A percentile compares a stretch with the other conserved stretches of the same genome.
Conservation (phyloP, 116 monocot genomes). For the Iris pallida region DNA sequence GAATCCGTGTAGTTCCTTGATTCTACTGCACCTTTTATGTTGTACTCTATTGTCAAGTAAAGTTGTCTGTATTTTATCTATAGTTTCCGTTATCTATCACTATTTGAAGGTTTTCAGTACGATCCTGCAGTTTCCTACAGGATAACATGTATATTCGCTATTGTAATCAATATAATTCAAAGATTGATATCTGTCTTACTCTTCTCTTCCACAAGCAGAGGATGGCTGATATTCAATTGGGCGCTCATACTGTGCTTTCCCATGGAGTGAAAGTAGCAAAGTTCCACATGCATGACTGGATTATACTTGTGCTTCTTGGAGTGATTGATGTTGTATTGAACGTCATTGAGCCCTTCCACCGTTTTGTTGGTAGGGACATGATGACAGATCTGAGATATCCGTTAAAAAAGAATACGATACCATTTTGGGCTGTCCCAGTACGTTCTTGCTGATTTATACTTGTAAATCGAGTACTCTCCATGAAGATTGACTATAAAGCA, state of each 20-base stretch:
- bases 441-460: conserved; percentile 4
- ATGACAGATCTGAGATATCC: conserved; percentile 73
- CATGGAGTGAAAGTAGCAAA: conserved; percentile 47
- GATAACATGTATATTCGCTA: too few relatives aligned
- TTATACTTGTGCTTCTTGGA: conserved; percentile 48
- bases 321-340: conserved; percentile 36
- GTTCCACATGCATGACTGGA: conserved; percentile 65
- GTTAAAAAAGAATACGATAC: conserved; percentile 54
- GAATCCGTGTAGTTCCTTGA: too few relatives aligned
- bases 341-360: conserved; percentile 52
- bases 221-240: conserved; percentile 40
- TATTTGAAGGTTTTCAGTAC: too few relatives aligned
- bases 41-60: too few relatives aligned
- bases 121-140: too few relatives aligned
- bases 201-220: not conserved
- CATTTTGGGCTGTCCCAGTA: conserved; percentile 77
- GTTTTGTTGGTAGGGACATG: conserved; percentile 75
- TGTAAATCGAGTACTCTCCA: not conserved
- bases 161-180: too few relatives aligned
- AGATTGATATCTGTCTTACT: not conserved
- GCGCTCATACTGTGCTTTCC: conserved; percentile 32
- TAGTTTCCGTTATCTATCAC: too few relatives aligned
- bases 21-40: too few relatives aligned
- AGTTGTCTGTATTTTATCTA: too few relatives aligned
- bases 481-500: not conserved